A percentile compares a stretch with the other conserved stretches of the same genome.
Conservation (phyloP, 495 filamentous ascomycete genomes). For the Bombardia bombarda region DNA sequence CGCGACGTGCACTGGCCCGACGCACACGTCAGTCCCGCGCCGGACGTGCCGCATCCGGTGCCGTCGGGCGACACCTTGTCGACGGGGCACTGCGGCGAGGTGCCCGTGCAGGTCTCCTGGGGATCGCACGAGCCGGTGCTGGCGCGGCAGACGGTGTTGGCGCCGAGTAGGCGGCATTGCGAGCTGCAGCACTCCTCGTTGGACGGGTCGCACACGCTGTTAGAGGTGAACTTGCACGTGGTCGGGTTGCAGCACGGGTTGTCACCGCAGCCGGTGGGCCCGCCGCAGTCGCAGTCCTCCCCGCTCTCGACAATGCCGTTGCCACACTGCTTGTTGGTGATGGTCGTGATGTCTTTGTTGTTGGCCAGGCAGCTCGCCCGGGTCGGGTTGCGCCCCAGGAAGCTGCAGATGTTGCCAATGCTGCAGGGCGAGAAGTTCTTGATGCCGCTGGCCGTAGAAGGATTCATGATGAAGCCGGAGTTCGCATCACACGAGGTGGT, state of each 20-base stretch:
- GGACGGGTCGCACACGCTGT: conserved; percentile 75
- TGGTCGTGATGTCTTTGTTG: conserved; percentile 79
- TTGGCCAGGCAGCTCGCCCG: conserved; percentile 67
- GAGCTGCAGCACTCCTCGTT: conserved; percentile 84
- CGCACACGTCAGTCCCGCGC: conserved; percentile 63
- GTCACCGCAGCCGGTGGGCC: conserved; percentile 55
- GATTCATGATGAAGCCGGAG: conserved; percentile 89
- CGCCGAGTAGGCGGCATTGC: conserved; percentile 62
- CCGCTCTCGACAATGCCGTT: conserved; percentile 94
- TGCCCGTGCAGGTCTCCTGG: conserved; percentile 73
- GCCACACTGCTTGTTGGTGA: conserved; percentile 79
- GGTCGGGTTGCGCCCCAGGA: conserved; percentile 70
- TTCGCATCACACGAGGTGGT: conserved; percentile 63
- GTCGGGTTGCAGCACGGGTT: conserved; percentile 78
- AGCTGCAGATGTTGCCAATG: conserved; percentile 93
- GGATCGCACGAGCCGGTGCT: conserved; percentile 77
- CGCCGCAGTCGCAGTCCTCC: conserved; percentile 96
- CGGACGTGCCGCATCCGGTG: conserved; percentile 49
- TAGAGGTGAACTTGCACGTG: conserved; percentile 79
- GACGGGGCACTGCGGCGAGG: conserved; percentile 59
- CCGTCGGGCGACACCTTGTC: conserved; percentile 68
- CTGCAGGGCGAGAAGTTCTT: conserved; percentile 77
- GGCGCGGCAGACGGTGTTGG: conserved; percentile 65
- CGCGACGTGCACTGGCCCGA: conserved; percentile 94
- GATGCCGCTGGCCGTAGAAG: conserved; percentile 65